Evolutionary conservation across 2,329 filamentous ascomycete species (phyloP).

Genomic region (Hymenoscyphus infarciens): DNA sequence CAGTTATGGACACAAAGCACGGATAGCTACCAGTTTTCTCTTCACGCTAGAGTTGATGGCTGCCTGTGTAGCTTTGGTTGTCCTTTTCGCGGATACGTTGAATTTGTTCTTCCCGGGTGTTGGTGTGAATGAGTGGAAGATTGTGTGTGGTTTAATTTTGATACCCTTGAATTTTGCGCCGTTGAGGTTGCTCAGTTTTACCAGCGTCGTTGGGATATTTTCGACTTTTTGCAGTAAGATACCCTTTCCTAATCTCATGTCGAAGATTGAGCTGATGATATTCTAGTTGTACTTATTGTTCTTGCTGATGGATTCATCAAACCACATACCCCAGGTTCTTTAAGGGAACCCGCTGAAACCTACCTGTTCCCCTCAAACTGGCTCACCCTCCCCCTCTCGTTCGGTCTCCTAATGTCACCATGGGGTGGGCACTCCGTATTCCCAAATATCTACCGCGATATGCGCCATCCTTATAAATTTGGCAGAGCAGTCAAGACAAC

Average conservation of each 20-base stretch:
- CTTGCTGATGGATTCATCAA: slow-evolving; percentile 86
- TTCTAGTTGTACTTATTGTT: slow-evolving; percentile 74
- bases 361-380: slow-evolving; percentile 83
- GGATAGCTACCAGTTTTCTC: slow-evolving; percentile 76
- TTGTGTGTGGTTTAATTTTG: slow-evolving; percentile 74
- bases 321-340: slow-evolving; percentile 71
- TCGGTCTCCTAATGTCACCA: slow-evolving; percentile 83
- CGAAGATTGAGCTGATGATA: not conserved
- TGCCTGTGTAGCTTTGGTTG: slow-evolving; percentile 82
- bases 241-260: not conserved
- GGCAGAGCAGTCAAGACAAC: slow-evolving; percentile 70
- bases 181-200: slow-evolving; percentile 79
- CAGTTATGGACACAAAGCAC: slow-evolving; percentile 79
- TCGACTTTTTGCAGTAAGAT: slow-evolving; percentile 81
- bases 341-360: slow-evolving; percentile 74
- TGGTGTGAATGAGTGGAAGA: slow-evolving; percentile 73
- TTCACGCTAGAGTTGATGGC: slow-evolving; percentile 86
- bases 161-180: slow-evolving; percentile 83
- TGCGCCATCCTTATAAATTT: slow-evolving; percentile 70
- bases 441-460: slow-evolving; percentile 78
- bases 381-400: slow-evolving; percentile 77
- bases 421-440: slow-evolving; percentile 69
- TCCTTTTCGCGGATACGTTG: slow-evolving; percentile 91
- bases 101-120: slow-evolving; percentile 71
- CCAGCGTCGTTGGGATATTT: slow-evolving; percentile 88